phyloP scores from a whole-genome alignment of 495 filamentous ascomycete genomes.

The Terfezia claveryi region DNA sequence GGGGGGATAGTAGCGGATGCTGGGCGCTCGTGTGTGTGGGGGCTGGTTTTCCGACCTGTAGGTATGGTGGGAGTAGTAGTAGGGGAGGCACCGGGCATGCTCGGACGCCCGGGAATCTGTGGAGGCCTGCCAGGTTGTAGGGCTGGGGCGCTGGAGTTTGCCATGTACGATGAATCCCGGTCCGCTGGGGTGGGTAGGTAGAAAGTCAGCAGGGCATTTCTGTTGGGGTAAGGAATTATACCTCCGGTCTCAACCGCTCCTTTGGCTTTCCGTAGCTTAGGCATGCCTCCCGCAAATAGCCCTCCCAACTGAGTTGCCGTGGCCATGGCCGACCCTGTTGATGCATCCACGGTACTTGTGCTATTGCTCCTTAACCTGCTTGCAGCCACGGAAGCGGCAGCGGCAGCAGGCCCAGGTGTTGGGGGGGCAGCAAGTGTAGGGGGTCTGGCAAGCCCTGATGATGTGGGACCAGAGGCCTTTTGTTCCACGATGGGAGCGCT shows the following conservation, averaged over 20 bases:
- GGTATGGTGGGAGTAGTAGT: slow-evolving; percentile 22
- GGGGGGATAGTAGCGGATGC: background rate
- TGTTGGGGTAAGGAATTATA: slow-evolving; percentile 14
- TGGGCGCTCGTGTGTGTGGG: background rate
- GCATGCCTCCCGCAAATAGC: slow-evolving; percentile 84
- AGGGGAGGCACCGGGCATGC: slow-evolving; percentile 14
- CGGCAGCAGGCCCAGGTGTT: slow-evolving; percentile 39
- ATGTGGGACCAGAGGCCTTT: slow-evolving; percentile 21
- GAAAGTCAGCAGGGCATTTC: background rate
- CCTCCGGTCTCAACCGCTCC: slow-evolving; percentile 77
- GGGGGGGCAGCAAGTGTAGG: slow-evolving; percentile 54
- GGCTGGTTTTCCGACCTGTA: slow-evolving; percentile 16
- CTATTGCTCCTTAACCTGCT: slow-evolving; percentile 64
- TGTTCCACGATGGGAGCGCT: slow-evolving; percentile 47
- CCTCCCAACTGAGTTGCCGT: slow-evolving; percentile 66
- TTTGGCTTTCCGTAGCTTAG: slow-evolving; percentile 67
- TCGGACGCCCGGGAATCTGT: slow-evolving; percentile 35
- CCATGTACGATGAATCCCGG: slow-evolving; percentile 47
- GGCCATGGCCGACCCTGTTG: slow-evolving; percentile 23
- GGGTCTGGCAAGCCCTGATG: slow-evolving; percentile 23
- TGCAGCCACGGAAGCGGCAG: slow-evolving; percentile 31
- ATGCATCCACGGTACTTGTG: slow-evolving; percentile 33
- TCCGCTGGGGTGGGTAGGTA: slow-evolving; percentile 30
- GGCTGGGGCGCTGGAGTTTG: slow-evolving; percentile 27
- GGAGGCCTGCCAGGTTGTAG: slow-evolving; percentile 17